phyloP scores from a whole-genome alignment of 2,329 filamentous ascomycete species.

The Cladophialophora immunda region DNA sequence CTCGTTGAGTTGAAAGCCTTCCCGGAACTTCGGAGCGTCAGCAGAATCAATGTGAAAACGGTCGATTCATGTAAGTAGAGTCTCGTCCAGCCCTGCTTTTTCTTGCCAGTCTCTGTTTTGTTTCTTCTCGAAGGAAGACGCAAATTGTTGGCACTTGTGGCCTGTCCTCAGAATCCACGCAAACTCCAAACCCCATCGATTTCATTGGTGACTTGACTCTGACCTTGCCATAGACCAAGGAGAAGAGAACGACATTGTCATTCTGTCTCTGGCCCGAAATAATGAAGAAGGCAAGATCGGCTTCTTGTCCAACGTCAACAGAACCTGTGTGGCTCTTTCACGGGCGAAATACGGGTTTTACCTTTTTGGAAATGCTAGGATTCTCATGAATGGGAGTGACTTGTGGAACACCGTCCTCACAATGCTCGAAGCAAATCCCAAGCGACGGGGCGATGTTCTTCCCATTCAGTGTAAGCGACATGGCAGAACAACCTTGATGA shows the following conservation, averaged over 20 bases:
- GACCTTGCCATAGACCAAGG: constrained; percentile 64
- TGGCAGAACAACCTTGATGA: constrained; percentile 59
- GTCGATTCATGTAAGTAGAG: constrained; percentile 72
- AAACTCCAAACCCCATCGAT: not conserved
- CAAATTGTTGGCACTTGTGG: not conserved
- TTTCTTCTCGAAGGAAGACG: not conserved
- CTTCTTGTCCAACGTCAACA: constrained; percentile 73
- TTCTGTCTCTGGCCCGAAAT: constrained; percentile 82
- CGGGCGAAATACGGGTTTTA: constrained; percentile 82
- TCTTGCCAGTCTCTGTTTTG: not conserved
- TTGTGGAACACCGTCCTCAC: constrained; percentile 63
- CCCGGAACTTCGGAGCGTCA: constrained; percentile 48
- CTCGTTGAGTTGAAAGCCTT: constrained; percentile 55
- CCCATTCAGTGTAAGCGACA: constrained; percentile 73
- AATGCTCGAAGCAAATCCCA: constrained; percentile 49
- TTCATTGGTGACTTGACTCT: constrained; percentile 2
- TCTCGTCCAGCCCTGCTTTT: not conserved
- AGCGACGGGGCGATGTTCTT: constrained; percentile 60
- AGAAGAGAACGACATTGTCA: constrained; percentile 84
- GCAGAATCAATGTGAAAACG: constrained; percentile 71
- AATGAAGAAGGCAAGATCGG: constrained; percentile 68
- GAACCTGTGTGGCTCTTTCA: constrained; percentile 69
- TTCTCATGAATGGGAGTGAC: constrained; percentile 55
- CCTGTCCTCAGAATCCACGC: not conserved
- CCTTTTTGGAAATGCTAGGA: constrained; percentile 78